Evolutionary conservation across 2,329 filamentous ascomycete genomes (phyloP).

Genomic region (Kalmusia sp.): DNA sequence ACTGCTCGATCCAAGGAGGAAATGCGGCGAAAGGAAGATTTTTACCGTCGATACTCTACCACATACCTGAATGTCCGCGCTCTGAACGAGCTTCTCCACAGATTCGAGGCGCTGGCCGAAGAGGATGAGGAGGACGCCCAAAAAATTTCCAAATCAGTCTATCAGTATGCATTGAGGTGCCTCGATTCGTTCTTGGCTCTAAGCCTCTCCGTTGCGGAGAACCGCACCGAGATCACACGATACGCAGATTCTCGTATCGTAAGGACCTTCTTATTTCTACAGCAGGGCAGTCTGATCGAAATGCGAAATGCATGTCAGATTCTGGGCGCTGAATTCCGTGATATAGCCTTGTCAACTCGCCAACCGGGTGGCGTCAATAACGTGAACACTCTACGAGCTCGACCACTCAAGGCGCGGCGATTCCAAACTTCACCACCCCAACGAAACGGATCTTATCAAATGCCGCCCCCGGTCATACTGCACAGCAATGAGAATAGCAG

Average conservation of each 20-base stretch:
- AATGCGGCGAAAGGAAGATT: conserved; percentile 44
- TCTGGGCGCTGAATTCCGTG: conserved; percentile 52
- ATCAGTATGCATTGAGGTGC: conserved; percentile 42
- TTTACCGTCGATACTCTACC: conserved; percentile 64
- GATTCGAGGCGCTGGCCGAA: conserved; percentile 56
- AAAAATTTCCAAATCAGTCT: conserved; percentile 42
- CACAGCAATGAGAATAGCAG: conserved; percentile 58
- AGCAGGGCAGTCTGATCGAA: conserved; percentile 65
- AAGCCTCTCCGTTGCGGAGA: conserved; percentile 45
- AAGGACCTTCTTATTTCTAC: conserved; percentile 64
- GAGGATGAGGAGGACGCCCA: conserved; percentile 58
- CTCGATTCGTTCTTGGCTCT: conserved; percentile 46
- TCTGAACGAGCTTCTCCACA: conserved; percentile 61
- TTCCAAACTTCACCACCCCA: conserved; percentile 44
- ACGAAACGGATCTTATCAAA: conserved; percentile 39
- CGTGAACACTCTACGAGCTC: conserved; percentile 35
- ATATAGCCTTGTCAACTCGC: conserved; percentile 26
- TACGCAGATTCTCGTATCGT: conserved; percentile 64
- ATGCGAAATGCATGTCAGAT: conserved; percentile 64
- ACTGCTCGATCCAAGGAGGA: conserved; percentile 54
- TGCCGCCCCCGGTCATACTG: conserved; percentile 50
- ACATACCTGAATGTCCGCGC: conserved; percentile 64
- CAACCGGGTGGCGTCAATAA: conserved; percentile 30
- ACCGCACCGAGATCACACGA: conserved; percentile 57
- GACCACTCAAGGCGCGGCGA: conserved; percentile 37